Evolutionary conservation across 2,329 filamentous ascomycete genomes (phyloP), one percentile per base, ranked within the genome.

Genomic region (Ceratocystiopsis sp.): DNA sequence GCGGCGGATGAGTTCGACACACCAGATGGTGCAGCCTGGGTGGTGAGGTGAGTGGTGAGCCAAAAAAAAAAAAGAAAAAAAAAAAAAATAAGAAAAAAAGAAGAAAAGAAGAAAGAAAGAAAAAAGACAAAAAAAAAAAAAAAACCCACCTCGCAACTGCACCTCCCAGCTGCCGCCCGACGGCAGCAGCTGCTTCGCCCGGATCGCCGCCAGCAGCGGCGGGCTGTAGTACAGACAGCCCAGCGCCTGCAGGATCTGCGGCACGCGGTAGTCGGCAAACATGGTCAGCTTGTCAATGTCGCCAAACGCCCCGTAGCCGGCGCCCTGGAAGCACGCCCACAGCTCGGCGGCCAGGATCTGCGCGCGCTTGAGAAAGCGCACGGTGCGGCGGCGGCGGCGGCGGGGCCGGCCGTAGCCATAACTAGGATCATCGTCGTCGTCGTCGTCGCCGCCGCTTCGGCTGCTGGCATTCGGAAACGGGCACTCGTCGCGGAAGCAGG

Each of bases 271-370:
- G 64, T 98, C 91, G 55, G 91, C 87, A 65, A 98, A 98, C 80
- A 96, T 96, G 47, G 91, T 98, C 54, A 98, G 81, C 58, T 86
- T 85, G 62, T 91, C 81, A 53, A 98, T 94, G 57, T 98, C 91
- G 45, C 75, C 57, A 59, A 98, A 98, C 25, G 71, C 66, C 32
- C 91, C 93, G 54, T 79, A 87, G 21, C 73, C 69, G 51, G 80
- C 68, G 38, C 85, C 86, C 42, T 89, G 75, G 58, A 96, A 96
- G 49, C 86, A 93, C 6, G 91, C 93, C 93, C 93, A 98, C 1
- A 96, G 59, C 59, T 98, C 91, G 18, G 93, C 93, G 3, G 93
- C 87, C 17, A 96, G 72, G 47, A 98, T 98, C 61, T 98, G 91
- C 2, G 91, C 87, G 12, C 93, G 78, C 63, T 98, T 98, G 56